phyloP scores from a whole-genome alignment of 352 stramenopile species.

The Phytophthora citricola region DNA sequence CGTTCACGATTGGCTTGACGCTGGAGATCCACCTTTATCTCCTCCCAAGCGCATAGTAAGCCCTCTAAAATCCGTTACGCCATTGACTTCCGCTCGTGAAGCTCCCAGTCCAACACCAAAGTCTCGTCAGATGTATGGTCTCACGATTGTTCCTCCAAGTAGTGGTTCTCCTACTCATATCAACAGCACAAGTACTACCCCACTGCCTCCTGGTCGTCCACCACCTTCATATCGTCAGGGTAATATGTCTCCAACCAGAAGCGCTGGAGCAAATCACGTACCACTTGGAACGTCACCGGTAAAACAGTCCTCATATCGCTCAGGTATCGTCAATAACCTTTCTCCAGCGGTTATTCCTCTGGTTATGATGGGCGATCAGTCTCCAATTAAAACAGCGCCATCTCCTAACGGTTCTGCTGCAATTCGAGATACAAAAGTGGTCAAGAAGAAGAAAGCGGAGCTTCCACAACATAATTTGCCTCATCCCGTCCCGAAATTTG shows the following conservation, averaged over 20 bases:
- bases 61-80: conserved; percentile 9
- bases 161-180: conserved; percentile 5
- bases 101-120: conserved; percentile 8
- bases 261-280: conserved; percentile 14
- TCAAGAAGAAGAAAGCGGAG: conserved; percentile 86
- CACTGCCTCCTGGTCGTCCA: conserved; percentile 23
- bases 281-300: conserved; percentile 25
- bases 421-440: conserved; percentile 81
- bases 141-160: conserved; percentile 27
- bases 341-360: conserved; percentile 50
- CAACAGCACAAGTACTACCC: conserved; percentile 1
- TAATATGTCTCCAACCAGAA: conserved; percentile 54
- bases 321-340: conserved; percentile 52
- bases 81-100: conserved; percentile 13
- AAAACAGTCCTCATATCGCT: conserved; percentile 61
- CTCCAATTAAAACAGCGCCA: conserved; percentile 16
- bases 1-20: conserved; percentile 67
- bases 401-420: conserved; percentile 11
- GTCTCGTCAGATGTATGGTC: conserved; percentile 29
- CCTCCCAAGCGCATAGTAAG: conserved; percentile 9
- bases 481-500: conserved; percentile 81
- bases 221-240: conserved; percentile 40
- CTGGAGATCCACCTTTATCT: neutral
- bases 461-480: conserved; percentile 78
- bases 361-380: conserved; percentile 20